Evolutionary conservation across 225 moss, liverwort and hornwort species (phyloP).

Genomic region (Lunularia cruciata): DNA sequence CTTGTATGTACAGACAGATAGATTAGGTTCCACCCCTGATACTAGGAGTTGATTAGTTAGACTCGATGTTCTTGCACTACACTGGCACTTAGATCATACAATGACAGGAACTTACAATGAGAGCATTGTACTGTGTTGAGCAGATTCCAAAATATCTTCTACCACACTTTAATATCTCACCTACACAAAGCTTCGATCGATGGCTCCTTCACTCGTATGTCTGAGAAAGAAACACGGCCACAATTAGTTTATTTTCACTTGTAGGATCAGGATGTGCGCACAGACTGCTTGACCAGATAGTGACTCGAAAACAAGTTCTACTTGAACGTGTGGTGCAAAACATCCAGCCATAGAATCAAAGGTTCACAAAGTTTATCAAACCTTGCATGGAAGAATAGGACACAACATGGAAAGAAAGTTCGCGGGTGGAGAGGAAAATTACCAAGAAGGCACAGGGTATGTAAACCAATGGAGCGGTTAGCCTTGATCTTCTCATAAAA

Average conservation of each 20-base stretch:
- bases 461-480: conserved; percentile 83
- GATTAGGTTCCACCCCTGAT: background rate
- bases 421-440: background rate
- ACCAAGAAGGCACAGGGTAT: conserved; percentile 96
- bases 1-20: background rate
- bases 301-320: too few relatives aligned
- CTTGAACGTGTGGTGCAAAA: too few relatives aligned
- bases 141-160: conserved; percentile 21
- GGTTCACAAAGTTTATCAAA: too few relatives aligned
- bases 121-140: conserved; percentile 19
- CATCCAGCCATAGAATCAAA: too few relatives aligned
- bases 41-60: too few relatives aligned
- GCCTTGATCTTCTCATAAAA: conserved; percentile 94
- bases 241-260: background rate
- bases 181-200: conserved; percentile 96
- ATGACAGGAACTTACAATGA: conserved; percentile 22
- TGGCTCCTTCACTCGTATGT: conserved; percentile 97
- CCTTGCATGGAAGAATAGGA: too few relatives aligned
- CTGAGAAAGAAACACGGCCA: conserved; percentile 41
- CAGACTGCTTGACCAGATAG: too few relatives aligned
- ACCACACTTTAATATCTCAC: conserved; percentile 51
- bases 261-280: too few relatives aligned
- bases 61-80: too few relatives aligned
- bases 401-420: too few relatives aligned
- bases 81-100: too few relatives aligned